These are phyloP conservation scores for Rutstroemia sp. DNA, from an alignment of 2,329 filamentous ascomycete species.

Conservation along the genomic window DNA sequence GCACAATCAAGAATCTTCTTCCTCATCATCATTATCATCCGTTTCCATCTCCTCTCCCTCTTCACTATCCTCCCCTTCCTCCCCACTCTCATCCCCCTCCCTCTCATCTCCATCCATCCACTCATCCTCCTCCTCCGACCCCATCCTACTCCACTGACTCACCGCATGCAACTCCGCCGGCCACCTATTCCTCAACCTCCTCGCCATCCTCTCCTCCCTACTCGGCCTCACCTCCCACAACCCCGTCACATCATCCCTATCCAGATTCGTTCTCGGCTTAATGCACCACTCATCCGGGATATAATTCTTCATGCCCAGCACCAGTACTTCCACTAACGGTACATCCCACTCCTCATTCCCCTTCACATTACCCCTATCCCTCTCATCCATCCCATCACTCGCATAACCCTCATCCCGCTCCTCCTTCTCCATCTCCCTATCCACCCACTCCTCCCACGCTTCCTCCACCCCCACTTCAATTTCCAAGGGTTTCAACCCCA, in stretches of 20 bases:
- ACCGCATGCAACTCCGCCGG: slow-evolving; percentile 1
- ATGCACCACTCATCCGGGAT: neutral
- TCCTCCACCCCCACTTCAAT: neutral
- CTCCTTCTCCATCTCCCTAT: neutral
- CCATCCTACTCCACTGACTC: neutral
- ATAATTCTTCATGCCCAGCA: neutral
- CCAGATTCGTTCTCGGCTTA: neutral
- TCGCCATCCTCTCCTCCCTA: neutral
- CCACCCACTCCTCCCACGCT: neutral
- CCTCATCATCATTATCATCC: no score
- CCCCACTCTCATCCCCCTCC: no score
- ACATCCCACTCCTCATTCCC: no score
- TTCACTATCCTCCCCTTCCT: no score
- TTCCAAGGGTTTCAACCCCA: neutral
- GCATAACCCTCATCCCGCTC: neutral
- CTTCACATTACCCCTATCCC: no score
- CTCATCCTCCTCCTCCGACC: no score
- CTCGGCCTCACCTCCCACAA: neutral
- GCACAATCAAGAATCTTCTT: no score
- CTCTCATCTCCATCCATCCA: no score
- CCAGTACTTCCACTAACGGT: neutral
- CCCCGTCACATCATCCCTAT: neutral
- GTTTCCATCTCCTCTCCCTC: no score
- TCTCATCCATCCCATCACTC: neutral
- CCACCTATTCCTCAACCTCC: neutral